Percentiles rank a stretch among this genome's conserved stretches.
phyloP scores from a whole-genome alignment of 805 yeast species.

The Zygosaccharomyces siamensis region DNA sequence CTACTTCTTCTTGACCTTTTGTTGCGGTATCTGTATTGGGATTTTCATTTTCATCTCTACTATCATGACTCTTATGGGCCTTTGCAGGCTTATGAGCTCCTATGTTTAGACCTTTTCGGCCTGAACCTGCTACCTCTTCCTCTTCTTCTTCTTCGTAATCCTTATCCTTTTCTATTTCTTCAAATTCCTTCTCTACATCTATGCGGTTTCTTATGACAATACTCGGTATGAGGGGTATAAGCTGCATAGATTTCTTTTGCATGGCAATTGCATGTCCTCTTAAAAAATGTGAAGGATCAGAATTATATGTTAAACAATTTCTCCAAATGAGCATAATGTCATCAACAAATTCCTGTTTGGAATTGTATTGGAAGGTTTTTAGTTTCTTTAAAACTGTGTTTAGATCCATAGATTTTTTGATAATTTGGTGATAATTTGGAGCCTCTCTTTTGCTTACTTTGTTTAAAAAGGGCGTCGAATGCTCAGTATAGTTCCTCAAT shows the following conservation, averaged over 20 bases:
- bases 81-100: conserved; percentile 33
- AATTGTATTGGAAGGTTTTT: conserved; percentile 72
- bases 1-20: conserved; percentile 34
- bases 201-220: conserved; percentile 68
- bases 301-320: conserved; percentile 86
- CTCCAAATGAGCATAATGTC: conserved; percentile 94
- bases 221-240: conserved; percentile 86
- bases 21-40: conserved; percentile 1
- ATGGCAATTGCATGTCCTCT: conserved; percentile 92
- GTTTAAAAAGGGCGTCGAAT: conserved; percentile 91
- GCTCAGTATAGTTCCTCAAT: conserved; percentile 87
- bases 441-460: conserved; percentile 98
- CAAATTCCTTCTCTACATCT: conserved; percentile 66
- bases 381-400: conserved; percentile 90
- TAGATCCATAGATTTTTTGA: conserved; percentile 93
- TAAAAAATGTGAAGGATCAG: conserved; percentile 89
- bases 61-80: conserved; percentile 7
- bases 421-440: conserved; percentile 87
- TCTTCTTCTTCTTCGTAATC: conserved; percentile 31
- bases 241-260: conserved; percentile 78
- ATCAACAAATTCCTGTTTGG: conserved; percentile 87
- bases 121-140: conserved; percentile 35
- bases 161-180: conserved; percentile 37
- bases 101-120: conserved; percentile 35
- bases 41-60: background rate